Percentiles rank a stretch among this genome's conserved stretches.
Evolutionary conservation across 495 filamentous ascomycete genomes (phyloP).

Genomic region (Aspergillus steynii): DNA sequence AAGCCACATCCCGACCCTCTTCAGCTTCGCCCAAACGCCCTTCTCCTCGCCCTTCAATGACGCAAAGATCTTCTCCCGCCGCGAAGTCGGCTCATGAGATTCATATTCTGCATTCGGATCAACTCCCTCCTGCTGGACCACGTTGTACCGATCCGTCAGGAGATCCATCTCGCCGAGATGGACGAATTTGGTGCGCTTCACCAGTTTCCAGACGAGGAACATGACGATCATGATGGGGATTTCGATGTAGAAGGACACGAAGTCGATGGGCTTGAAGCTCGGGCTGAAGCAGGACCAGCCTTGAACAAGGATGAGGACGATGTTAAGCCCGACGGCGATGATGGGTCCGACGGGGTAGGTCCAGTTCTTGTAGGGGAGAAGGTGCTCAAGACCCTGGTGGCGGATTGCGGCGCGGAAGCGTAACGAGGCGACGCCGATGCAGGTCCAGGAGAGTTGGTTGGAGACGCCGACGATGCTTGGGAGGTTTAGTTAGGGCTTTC

Average conservation of each 20-base stretch:
- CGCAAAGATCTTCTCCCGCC: constrained; percentile 3
- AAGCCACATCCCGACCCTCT: constrained; percentile 36
- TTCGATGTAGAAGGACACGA: constrained; percentile 54
- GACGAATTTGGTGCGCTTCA: constrained; percentile 46
- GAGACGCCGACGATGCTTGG: constrained; percentile 59
- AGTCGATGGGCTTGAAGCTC: constrained; percentile 48
- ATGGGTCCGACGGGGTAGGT: constrained; percentile 60
- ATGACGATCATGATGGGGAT: constrained; percentile 52
- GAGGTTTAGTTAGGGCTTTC: constrained; percentile 13
- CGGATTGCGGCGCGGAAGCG: constrained; percentile 58
- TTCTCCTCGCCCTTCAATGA: constrained; percentile 7
- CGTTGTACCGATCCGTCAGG: constrained; percentile 52
- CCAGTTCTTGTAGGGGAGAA: constrained; percentile 63
- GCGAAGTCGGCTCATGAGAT: neutral
- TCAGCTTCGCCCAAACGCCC: constrained; percentile 23
- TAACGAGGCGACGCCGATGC: constrained; percentile 58
- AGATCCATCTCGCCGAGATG: constrained; percentile 48
- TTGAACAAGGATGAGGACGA: constrained; percentile 58
- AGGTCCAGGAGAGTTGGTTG: constrained; percentile 63
- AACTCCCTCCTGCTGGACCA: constrained; percentile 11
- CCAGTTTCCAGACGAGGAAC: constrained; percentile 51
- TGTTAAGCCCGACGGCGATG: constrained; percentile 51
- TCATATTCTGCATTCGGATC: neutral
- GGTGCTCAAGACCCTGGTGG: constrained; percentile 53
- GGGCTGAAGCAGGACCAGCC: constrained; percentile 61